Conservation (phyloP, 352 stramenopile species). For the Globisporangium carolinianum region DNA sequence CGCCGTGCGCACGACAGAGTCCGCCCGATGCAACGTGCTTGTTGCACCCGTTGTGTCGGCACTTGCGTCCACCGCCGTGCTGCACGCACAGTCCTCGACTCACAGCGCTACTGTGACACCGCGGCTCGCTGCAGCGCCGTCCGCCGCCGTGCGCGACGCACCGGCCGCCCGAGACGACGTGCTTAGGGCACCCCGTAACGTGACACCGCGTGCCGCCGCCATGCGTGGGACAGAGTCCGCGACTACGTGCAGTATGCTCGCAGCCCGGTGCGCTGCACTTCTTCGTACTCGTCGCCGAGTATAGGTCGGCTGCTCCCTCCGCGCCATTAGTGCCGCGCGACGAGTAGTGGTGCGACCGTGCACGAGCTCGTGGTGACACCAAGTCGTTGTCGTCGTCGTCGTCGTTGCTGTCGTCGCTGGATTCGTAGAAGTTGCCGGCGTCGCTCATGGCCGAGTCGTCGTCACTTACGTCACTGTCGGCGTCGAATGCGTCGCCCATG, state of each 20-base stretch:
- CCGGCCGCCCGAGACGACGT: slow-evolving; percentile 55
- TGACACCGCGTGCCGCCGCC: slow-evolving; percentile 56
- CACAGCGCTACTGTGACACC: slow-evolving; percentile 45
- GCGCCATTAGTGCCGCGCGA: background rate
- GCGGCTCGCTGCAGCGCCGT: slow-evolving; percentile 32
- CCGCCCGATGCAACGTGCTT: slow-evolving; percentile 78
- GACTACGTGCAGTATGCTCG: slow-evolving; percentile 38
- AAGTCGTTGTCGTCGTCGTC: slow-evolving; percentile 1
- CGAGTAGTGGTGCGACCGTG: background rate
- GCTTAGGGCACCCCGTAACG: slow-evolving; percentile 39
- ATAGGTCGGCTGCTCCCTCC: background rate
- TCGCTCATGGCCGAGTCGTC: slow-evolving; percentile 2
- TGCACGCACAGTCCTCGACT: slow-evolving; percentile 55
- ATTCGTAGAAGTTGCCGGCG: slow-evolving; percentile 1
- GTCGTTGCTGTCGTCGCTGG: slow-evolving; percentile 3
- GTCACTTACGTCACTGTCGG: slow-evolving; percentile 6
- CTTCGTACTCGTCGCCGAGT: background rate
- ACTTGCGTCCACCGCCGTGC: slow-evolving; percentile 70
- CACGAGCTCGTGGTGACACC: background rate
- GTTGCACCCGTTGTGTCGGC: slow-evolving; percentile 47
- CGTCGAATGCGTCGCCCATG: slow-evolving; percentile 6
- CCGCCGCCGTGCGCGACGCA: slow-evolving; percentile 62
- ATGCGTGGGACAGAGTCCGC: slow-evolving; percentile 49
- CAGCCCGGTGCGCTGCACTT: slow-evolving; percentile 26
- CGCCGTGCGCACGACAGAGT: slow-evolving; percentile 76